Evolutionary conservation across 1,139 yeast genomes (phyloP).

Genomic region (Yamadazyma taylorii): DNA sequence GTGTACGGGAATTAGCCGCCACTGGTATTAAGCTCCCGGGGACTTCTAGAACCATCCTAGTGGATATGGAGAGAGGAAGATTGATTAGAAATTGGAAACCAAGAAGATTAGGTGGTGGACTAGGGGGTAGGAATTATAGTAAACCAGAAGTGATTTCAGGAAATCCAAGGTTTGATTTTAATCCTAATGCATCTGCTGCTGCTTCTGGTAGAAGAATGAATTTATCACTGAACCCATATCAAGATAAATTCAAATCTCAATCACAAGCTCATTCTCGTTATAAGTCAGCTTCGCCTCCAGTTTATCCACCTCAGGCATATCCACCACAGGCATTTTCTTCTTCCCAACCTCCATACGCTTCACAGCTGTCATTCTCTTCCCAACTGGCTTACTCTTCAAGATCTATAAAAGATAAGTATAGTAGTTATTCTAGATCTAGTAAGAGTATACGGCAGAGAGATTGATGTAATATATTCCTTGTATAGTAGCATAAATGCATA

Average conservation of each 20-base stretch:
- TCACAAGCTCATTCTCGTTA: background rate
- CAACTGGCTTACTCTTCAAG: conserved; percentile 20
- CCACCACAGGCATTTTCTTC: conserved; percentile 15
- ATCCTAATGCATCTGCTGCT: conserved; percentile 51
- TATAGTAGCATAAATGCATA: too few relatives aligned
- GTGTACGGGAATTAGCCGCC: conserved; percentile 60
- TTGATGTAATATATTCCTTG: conserved; percentile 4
- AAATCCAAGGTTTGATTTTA: conserved; percentile 27
- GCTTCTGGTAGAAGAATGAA: conserved; percentile 42
- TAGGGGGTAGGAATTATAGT: conserved; percentile 59
- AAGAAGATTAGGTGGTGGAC: conserved; percentile 64
- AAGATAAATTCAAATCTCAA: conserved; percentile 3
- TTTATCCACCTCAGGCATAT: conserved; percentile 2
- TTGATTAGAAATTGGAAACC: conserved; percentile 80
- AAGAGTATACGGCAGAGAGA: conserved; percentile 23
- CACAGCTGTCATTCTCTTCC: conserved; percentile 4
- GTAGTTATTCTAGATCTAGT: conserved; percentile 1
- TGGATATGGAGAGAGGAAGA: conserved; percentile 85
- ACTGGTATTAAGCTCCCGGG: conserved; percentile 38
- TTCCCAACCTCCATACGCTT: conserved; percentile 9
- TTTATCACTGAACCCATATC: conserved; percentile 19
- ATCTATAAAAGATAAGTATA: conserved; percentile 1
- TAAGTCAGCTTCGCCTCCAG: background rate
- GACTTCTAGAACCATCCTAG: conserved; percentile 53
- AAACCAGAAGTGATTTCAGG: conserved; percentile 29